Conservation (phyloP, 2,329 filamentous ascomycete species). For the Mycogone perniciosa region DNA sequence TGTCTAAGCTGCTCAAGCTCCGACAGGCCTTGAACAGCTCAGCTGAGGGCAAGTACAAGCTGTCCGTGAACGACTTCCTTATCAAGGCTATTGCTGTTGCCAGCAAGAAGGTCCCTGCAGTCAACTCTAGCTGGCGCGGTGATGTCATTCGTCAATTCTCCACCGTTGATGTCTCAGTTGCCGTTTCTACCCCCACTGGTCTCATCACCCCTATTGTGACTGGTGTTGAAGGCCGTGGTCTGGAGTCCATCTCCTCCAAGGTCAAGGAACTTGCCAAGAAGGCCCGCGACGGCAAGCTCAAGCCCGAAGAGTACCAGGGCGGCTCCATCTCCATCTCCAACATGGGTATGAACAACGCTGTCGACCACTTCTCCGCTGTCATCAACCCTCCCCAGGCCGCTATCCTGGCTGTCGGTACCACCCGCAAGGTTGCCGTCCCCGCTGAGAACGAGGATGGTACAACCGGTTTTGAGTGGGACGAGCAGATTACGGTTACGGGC, state of each 20-base stretch:
- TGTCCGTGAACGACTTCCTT: slow-evolving; percentile 99
- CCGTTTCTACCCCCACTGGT: slow-evolving; percentile 84
- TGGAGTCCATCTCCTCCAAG: slow-evolving; percentile 78
- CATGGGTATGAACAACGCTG: slow-evolving; percentile 98
- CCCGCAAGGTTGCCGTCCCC: slow-evolving; percentile 89
- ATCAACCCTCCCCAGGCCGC: slow-evolving; percentile 98
- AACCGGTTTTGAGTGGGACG: slow-evolving; percentile 76
- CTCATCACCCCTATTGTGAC: slow-evolving; percentile 98
- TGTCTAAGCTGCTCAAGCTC: slow-evolving; percentile 92
- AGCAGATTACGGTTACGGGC: slow-evolving; percentile 90
- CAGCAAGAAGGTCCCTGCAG: slow-evolving; percentile 86
- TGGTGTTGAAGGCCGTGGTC: slow-evolving; percentile 77
- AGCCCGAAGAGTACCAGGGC: slow-evolving; percentile 98
- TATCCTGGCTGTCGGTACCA: slow-evolving; percentile 91
- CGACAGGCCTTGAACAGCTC: slow-evolving; percentile 86
- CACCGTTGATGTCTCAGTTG: slow-evolving; percentile 89
- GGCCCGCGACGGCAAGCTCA: slow-evolving; percentile 93
- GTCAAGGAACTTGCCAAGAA: slow-evolving; percentile 97
- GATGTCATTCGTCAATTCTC: slow-evolving; percentile 90
- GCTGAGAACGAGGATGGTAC: slow-evolving; percentile 78
- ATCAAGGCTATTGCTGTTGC: slow-evolving; percentile 92
- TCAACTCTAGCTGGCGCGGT: slow-evolving; percentile 92
- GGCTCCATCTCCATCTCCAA: slow-evolving; percentile 99
- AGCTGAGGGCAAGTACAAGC: slow-evolving; percentile 91
- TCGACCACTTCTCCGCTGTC: slow-evolving; percentile 95